Evolutionary conservation across 164 flowering plant species (phyloP), one percentile per base, ranked within the genome.

Genomic region (Vitis amurensis): DNA sequence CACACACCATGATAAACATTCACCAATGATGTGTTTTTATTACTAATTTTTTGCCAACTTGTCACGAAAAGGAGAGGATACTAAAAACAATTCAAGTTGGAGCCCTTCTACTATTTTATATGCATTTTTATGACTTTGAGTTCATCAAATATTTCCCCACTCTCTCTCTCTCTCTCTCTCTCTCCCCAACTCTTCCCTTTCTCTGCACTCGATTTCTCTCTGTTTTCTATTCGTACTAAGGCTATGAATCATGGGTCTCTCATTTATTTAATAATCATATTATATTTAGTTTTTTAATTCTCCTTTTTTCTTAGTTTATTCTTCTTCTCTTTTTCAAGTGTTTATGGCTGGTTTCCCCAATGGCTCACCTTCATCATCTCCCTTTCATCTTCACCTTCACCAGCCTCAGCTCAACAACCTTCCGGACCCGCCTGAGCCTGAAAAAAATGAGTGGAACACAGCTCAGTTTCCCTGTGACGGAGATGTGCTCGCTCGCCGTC

Each of bases 331-430:
- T 55, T 66, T 37, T 37, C 44, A 3, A 37, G 47, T 37, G 48
- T 63, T 12, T 55, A 70, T 70, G 73, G 73, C 73, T 71, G 68
- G 68, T 15, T 63, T 63, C 44, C 44, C 44, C 44, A 37, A 37
- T 15, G 68, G 56, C 52, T 71, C 63, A 44, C 55, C 61, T 1
- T 61, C 68, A 29, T 67, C 73, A 9, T 63, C 73, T 29, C 73
- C 23, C 62, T 71, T 71, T 29, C 55, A 51, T 63, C 73, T 63
- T 19, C 66, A 51, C 7, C 73, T 61, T 17, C 73, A 71, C 11
- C 56, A 60, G 19, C 73, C 73, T 3, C 67, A 71, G 47, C 66
- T 63, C 8, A 67, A 71, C 49, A 62, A 71, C 49, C 73, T 70
- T 14, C 59, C 52, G 44, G n/a, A 14, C 0, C 68, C 59, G 8